A percentile compares a stretch with the other conserved stretches of the same genome.
phyloP scores from a whole-genome alignment of 768 basidiomycete species.

The Leccinum fibrillosum region DNA sequence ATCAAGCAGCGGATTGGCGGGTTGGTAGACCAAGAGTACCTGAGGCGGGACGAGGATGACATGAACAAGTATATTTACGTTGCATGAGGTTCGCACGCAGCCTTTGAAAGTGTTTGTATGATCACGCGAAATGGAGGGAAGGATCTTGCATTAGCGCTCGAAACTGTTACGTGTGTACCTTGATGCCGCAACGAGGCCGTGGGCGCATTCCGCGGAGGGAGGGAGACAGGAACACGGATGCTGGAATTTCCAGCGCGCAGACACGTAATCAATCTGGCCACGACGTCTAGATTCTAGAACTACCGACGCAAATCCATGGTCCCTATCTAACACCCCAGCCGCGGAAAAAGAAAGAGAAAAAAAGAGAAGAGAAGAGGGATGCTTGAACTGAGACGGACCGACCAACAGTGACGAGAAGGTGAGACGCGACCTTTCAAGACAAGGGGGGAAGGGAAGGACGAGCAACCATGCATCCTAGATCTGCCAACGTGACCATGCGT shows the following conservation, averaged over 20 bases:
- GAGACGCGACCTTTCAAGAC: background rate
- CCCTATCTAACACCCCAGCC: background rate
- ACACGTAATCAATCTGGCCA: background rate
- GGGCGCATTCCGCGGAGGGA: background rate
- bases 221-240: background rate
- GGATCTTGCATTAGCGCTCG: background rate
- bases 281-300: background rate
- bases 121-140: background rate
- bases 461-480: background rate
- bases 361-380: background rate
- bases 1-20: slow-evolving; percentile 85
- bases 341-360: background rate
- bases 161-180: background rate
- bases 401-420: background rate
- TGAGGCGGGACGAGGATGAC: slow-evolving; percentile 72
- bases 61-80: slow-evolving; percentile 75
- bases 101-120: background rate
- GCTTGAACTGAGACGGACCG: background rate
- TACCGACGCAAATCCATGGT: background rate
- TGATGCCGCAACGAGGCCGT: background rate
- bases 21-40: slow-evolving; percentile 83
- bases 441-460: no score
- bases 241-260: background rate
- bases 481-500: background rate
- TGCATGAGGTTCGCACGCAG: slow-evolving; percentile 41